Conservation (phyloP, 768 basidiomycete species). For the Epithele typhae region DNA sequence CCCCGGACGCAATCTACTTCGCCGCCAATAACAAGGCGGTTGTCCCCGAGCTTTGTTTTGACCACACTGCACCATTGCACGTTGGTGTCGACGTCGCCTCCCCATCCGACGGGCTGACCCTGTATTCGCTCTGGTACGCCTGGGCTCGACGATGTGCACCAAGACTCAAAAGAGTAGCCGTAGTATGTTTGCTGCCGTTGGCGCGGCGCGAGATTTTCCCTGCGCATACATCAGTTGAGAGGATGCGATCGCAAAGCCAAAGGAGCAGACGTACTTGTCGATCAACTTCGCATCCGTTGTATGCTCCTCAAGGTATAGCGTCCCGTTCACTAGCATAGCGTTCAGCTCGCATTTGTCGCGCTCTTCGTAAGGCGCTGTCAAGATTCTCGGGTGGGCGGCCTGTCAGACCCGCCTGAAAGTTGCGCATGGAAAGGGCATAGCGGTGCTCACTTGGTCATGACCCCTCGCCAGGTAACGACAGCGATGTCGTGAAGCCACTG, state of each 20-base stretch:
- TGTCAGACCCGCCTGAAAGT: conserved; percentile 2
- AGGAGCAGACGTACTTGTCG: conserved; percentile 53
- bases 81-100: conserved; percentile 82
- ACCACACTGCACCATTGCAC: conserved; percentile 90
- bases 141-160: conserved; percentile 53
- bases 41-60: conserved; percentile 75
- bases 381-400: conserved; percentile 53
- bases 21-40: conserved; percentile 74
- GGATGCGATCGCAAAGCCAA: background rate
- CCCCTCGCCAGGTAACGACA: conserved; percentile 73
- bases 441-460: conserved; percentile 71
- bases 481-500: conserved; percentile 40
- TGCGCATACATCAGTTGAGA: conserved; percentile 23
- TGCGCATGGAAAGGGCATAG: background rate
- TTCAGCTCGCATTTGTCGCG: conserved; percentile 79
- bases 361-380: conserved; percentile 81
- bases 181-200: conserved; percentile 70
- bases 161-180: conserved; percentile 89
- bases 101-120: conserved; percentile 48
- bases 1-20: conserved; percentile 90
- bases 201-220: conserved; percentile 61
- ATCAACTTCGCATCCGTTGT: conserved; percentile 49
- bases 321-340: conserved; percentile 69
- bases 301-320: conserved; percentile 75
- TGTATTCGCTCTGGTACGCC: conserved; percentile 10